phyloP scores from a whole-genome alignment of 1,284 basidiomycete genomes.

The Trichosporon ovoides region DNA sequence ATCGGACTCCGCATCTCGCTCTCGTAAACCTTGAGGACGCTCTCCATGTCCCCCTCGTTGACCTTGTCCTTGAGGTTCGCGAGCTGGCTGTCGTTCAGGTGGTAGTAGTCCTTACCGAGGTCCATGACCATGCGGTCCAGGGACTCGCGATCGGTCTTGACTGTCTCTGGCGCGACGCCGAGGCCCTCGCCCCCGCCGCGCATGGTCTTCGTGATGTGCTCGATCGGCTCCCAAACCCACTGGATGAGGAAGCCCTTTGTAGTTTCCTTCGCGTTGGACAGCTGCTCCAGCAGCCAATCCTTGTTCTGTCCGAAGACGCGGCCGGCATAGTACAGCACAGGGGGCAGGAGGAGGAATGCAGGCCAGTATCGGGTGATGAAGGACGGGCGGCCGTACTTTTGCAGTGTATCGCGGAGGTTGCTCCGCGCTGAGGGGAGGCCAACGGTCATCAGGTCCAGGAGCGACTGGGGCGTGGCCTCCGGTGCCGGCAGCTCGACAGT shows the following conservation, averaged over 20 bases:
- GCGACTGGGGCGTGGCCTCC: constrained; percentile 22
- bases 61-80: constrained; percentile 63
- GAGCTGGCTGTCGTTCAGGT: constrained; percentile 57
- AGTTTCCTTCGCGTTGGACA: constrained; percentile 64
- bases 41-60: constrained; percentile 75
- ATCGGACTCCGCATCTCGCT: constrained; percentile 81
- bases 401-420: constrained; percentile 23
- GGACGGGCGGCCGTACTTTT: constrained; percentile 37
- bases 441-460: constrained; percentile 32
- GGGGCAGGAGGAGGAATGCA: constrained; percentile 46
- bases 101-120: constrained; percentile 69
- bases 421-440: constrained; percentile 30
- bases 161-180: constrained; percentile 52
- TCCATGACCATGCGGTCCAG: constrained; percentile 88
- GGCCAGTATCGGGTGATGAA: constrained; percentile 46
- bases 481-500: background rate
- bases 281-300: constrained; percentile 53
- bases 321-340: constrained; percentile 29
- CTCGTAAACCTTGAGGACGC: constrained; percentile 85
- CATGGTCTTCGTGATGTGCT: constrained; percentile 75
- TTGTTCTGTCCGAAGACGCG: constrained; percentile 36
- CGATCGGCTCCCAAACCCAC: constrained; percentile 85
- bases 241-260: constrained; percentile 68
- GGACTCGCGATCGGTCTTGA: constrained; percentile 57
- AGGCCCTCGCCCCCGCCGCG: constrained; percentile 47